Evolutionary conservation across 2,329 filamentous ascomycete species (phyloP), one percentile per base, ranked within the genome.

Genomic region (Penicillium sp.): DNA sequence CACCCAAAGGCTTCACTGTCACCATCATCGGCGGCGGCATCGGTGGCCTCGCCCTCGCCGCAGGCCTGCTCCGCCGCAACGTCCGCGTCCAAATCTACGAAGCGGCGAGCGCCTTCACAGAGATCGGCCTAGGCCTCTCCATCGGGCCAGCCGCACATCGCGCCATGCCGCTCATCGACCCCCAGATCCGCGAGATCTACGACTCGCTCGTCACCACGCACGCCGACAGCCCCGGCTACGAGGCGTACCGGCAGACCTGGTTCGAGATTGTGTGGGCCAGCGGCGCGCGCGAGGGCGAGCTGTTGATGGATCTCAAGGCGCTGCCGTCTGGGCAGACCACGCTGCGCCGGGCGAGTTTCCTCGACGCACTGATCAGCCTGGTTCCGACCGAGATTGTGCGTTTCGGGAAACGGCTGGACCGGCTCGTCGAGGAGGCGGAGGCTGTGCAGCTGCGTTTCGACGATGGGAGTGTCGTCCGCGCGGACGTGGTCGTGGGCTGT

Each of bases 21-120:
- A 78, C 78, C 49, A 77, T 83, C 27, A 63, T 81, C 11, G 79
- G 79, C 43, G 78, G 77, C 28, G 79, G 78, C 21, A 79, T 82
- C 43, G 73, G 72, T 17, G 79, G 79, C 17, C 65, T 81, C 13
- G 65, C 65, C 7, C 70, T 81, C 7, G 76, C 75, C 16, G 70
- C 77, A 32, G 75, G 70, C 5, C 71, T 82, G 18, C 54, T 62
- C 39, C 59, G 70, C 39, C 66, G 71, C 41, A 56, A 66, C 25
- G 52, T 80, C 23, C 59, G 64, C 2, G 63, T 77, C 25, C 67
- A 67, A 16, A 70, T 83, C 45, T 83, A 79, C 52, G 79, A 83
- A 59, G 68, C 75, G 8, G 77, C 77, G 0, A 39, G 65, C 0
- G 62, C 63, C 9, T 82, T 81, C 45, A 69, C 68, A 21, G 78